phyloP scores from a whole-genome alignment of 306 rosid species.

The Prunus fruticosa region DNA sequence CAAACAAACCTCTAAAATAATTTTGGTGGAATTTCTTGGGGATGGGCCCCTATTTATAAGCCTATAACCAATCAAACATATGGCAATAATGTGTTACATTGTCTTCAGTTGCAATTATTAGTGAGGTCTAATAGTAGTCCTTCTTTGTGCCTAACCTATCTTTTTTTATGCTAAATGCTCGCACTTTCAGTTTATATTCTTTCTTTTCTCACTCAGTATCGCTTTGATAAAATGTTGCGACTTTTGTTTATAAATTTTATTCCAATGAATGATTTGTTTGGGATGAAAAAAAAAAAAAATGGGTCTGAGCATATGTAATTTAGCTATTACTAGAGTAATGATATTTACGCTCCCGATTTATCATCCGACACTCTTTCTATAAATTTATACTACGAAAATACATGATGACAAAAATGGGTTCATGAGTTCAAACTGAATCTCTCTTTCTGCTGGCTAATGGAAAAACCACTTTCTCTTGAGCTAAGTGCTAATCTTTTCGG shows the following conservation, averaged over 20 bases:
- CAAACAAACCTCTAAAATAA: slow-evolving; percentile 7
- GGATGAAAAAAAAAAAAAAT: too few relatives aligned
- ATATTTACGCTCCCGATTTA: background rate
- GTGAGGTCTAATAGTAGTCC: background rate
- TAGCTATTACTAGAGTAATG: background rate
- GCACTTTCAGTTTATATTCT: background rate
- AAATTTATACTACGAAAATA: background rate
- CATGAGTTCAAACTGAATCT: too few relatives aligned
- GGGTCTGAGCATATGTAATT: too few relatives aligned
- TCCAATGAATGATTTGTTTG: background rate
- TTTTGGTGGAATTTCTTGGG: slow-evolving; percentile 25
- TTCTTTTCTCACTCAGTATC: background rate
- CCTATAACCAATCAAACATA: background rate
- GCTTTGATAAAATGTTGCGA: background rate
- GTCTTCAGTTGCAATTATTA: background rate
- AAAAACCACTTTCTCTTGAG: background rate
- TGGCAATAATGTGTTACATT: background rate
- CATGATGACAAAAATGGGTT: too few relatives aligned
- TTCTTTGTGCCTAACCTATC: background rate
- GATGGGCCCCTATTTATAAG: background rate
- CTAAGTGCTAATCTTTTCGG: background rate
- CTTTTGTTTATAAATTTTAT: too few relatives aligned
- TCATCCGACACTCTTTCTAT: background rate
- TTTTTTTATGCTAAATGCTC: background rate
- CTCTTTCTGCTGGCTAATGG: too few relatives aligned